Conservation (phyloP, 441 rosid species). For the Croton setiger region DNA sequence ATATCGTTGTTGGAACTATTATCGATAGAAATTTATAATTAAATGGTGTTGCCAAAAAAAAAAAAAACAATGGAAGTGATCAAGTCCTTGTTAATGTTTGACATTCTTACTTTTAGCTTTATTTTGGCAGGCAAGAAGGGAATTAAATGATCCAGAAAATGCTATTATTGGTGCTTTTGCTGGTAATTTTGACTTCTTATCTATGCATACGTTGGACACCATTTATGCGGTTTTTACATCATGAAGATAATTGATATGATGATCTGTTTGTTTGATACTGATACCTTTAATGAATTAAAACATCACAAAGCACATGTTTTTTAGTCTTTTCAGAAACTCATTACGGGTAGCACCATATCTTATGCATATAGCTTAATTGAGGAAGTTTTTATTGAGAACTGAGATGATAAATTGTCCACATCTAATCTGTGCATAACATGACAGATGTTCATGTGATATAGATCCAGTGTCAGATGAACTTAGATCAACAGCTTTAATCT, state of each 20-base stretch:
- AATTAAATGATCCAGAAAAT: conserved; percentile 86
- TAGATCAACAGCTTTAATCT: background rate
- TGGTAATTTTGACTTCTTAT: conserved; percentile 37
- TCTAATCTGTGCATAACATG: background rate
- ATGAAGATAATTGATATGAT: background rate
- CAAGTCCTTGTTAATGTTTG: background rate
- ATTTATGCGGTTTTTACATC: background rate
- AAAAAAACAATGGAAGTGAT: background rate
- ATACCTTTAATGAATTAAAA: no score
- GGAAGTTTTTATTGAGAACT: background rate
- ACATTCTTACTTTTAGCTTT: background rate
- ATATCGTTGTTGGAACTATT: background rate
- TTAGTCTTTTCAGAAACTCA: background rate
- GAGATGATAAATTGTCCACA: background rate
- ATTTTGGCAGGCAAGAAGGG: conserved; percentile 64
- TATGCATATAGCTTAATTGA: background rate
- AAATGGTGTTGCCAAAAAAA: background rate
- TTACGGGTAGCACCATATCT: background rate
- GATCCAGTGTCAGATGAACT: background rate
- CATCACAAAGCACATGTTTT: no score
- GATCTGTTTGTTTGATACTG: no score
- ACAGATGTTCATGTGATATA: background rate
- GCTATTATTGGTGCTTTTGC: conserved; percentile 88
- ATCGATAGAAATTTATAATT: background rate
- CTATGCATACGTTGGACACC: background rate